Conservation (phyloP, 257 asterid species). For the Solanum acaule region DNA sequence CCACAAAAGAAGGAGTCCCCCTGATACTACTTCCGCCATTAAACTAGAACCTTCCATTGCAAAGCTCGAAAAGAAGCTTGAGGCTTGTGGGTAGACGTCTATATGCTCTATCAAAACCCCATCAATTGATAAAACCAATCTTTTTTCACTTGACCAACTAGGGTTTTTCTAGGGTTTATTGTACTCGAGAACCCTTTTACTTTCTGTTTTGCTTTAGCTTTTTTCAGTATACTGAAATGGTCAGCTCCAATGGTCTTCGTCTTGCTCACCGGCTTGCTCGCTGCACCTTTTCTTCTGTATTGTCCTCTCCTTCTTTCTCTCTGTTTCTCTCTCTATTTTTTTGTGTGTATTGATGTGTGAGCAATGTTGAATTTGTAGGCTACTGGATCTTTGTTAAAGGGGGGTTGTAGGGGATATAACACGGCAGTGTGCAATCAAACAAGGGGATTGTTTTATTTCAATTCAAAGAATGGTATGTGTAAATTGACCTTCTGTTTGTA, state of each 20-base stretch:
- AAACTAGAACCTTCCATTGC: background rate
- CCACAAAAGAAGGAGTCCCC: background rate
- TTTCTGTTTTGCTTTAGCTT: background rate
- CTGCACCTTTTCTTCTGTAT: constrained; percentile 17
- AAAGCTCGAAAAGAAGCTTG: background rate
- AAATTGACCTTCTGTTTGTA: background rate
- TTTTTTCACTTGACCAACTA: background rate
- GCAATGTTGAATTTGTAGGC: constrained; percentile 19
- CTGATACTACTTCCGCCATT: background rate
- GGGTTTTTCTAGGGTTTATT: constrained; percentile 44
- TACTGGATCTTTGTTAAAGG: constrained; percentile 23
- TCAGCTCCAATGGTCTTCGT: constrained; percentile 26
- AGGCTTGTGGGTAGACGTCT: background rate
- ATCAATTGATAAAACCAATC: background rate
- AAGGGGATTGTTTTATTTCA: constrained; percentile 13
- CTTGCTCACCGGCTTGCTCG: constrained; percentile 29
- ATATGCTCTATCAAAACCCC: background rate
- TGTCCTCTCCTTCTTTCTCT: background rate
- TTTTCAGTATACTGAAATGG: constrained; percentile 22
- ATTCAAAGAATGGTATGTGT: constrained; percentile 32
- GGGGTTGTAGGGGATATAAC: constrained; percentile 40
- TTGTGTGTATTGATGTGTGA: background rate
- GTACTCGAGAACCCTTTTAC: background rate
- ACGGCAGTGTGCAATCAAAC: constrained; percentile 26
- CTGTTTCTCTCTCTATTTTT: background rate